Evolutionary conservation across 306 rosid genomes (phyloP), one percentile per base, ranked within the genome.

Genomic region (Lablab purpureus): DNA sequence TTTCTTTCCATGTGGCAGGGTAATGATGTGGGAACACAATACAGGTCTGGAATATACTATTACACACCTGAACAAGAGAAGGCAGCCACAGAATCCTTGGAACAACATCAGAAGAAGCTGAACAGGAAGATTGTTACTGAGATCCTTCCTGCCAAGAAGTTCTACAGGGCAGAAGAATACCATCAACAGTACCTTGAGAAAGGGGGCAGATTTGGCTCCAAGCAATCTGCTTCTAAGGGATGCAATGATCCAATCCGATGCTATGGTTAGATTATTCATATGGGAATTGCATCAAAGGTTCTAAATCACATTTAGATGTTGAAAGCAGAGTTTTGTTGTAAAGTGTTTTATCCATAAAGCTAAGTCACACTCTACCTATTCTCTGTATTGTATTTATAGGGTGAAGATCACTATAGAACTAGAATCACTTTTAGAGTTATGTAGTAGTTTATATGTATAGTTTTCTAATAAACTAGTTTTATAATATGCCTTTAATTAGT

Each of bases 151-250:
- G 97, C 99, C 41, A 94, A 87, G 87, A 94, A 89, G 60, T 94
- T 94, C 88, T 94, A 94, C 88, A 80, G 65, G 62, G 99, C 99
- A 0, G 99, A 92, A 82, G 99, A 94, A 81, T 84, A 91, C 80
- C 97, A 94, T 77, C 99, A 94, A 81, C 99, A 94, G 76, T 94
- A 94, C 82, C 97, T 94, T 2, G 97, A 85, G 71, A 94, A 94
- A 85, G 99, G 99, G 0, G 99, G 99, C 21, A 85, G 97, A 15
- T 92, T 94, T 43, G 99, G 99, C 58, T 87, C 52, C 72, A 77
- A 84, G 84, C 97, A 92, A 85, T 94, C 99, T 67, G 34, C 97
- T 41, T 72, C 73, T 4, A 94, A 94, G 82, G 97, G 97, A 37
- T 92, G 98, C 82, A 94, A 89, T 3, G 97, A 94, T 75, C 97